phyloP scores from a whole-genome alignment of 1,139 yeast species.

The Debaryomycetaceae sp. region DNA sequence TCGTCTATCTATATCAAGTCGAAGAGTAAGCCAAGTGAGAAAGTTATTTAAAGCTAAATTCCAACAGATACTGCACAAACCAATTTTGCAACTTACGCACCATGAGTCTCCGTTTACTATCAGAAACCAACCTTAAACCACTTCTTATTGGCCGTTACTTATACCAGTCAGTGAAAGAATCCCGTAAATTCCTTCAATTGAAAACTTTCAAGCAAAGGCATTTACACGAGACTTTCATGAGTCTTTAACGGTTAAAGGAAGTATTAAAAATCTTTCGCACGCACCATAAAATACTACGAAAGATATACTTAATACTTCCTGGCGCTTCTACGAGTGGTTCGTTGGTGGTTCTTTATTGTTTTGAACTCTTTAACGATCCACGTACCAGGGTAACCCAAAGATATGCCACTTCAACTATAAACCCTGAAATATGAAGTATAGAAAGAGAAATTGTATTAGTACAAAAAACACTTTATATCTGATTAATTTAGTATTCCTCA shows the following conservation, averaged over 20 bases:
- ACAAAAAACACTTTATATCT: slow-evolving; percentile 14
- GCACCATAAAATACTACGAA: slow-evolving; percentile 7
- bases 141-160: no score
- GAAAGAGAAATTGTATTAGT: slow-evolving; percentile 21
- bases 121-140: no score
- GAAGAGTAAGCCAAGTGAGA: no score
- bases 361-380: slow-evolving; percentile 55
- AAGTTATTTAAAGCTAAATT: no score
- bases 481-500: slow-evolving; percentile 50
- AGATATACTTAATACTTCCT: slow-evolving; percentile 5
- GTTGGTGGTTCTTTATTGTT: slow-evolving; percentile 59
- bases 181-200: neutral
- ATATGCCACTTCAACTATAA: slow-evolving; percentile 30
- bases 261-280: slow-evolving; percentile 3
- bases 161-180: no score
- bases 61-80: neutral
- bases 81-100: neutral
- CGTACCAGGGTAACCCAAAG: slow-evolving; percentile 34
- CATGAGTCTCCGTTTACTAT: no score
- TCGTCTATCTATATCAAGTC: no score
- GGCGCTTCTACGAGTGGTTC: slow-evolving; percentile 38
- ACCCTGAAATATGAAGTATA: slow-evolving; percentile 20
- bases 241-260: neutral
- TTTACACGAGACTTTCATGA: neutral
- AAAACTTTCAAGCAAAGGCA: slow-evolving; percentile 2